Conservation (phyloP, 345 rosid genomes). For the Toxicodendron radicans region DNA sequence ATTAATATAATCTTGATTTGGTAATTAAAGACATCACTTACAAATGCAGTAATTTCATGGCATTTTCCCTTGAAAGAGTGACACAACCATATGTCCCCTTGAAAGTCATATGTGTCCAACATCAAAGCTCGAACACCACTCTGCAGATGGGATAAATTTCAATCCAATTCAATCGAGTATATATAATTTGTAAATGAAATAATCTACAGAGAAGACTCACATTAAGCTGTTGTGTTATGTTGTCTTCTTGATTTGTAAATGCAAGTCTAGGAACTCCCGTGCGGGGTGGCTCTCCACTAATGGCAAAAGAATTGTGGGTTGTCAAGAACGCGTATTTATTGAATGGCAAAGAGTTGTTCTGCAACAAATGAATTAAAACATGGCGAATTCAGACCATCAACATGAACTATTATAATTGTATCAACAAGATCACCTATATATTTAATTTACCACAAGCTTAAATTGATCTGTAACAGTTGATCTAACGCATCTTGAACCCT, state of each 20-base stretch:
- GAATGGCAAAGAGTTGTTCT: constrained; percentile 57
- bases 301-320: constrained; percentile 63
- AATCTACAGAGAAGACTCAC: neutral
- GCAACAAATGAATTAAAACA: neutral
- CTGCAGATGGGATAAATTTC: constrained; percentile 23
- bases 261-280: constrained; percentile 25
- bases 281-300: constrained; percentile 31
- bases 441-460: constrained; percentile 31
- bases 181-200: neutral
- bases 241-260: constrained; percentile 38
- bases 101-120: constrained; percentile 63
- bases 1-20: no score
- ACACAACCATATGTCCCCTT: constrained; percentile 60
- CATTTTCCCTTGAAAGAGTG: constrained; percentile 53
- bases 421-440: neutral
- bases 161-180: neutral
- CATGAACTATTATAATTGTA: neutral
- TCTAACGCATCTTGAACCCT: constrained; percentile 44
- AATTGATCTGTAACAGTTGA: constrained; percentile 40
- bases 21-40: constrained; percentile 20
- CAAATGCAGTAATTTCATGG: constrained; percentile 51
- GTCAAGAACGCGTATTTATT: constrained; percentile 55
- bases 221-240: constrained; percentile 31
- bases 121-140: constrained; percentile 66
- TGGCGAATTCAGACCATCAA: neutral